Evolutionary conservation across 345 rosid genomes (phyloP).

Genomic region (Theobroma cacao): DNA sequence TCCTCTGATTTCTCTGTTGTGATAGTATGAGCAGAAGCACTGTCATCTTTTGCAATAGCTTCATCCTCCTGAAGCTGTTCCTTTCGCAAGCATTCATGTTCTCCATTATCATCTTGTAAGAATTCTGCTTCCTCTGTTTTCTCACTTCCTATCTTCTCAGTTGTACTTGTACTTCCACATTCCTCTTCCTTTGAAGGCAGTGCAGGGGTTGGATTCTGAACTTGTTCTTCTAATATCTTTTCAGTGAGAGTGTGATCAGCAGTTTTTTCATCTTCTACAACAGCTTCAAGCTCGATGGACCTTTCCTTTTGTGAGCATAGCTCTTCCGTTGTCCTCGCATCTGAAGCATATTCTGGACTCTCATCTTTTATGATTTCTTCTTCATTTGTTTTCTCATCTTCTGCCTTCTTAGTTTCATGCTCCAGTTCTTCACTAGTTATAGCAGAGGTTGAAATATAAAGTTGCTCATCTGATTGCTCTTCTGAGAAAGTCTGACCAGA

Average conservation of each 20-base stretch:
- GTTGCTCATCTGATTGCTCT: conserved; percentile 22
- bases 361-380: conserved; percentile 18
- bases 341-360: conserved; percentile 16
- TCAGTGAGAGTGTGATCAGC: conserved; percentile 12
- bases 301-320: conserved; percentile 12
- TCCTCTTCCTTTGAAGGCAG: conserved; percentile 19
- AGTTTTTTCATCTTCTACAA: conserved; percentile 3
- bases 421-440: conserved; percentile 7
- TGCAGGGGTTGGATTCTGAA: conserved; percentile 21
- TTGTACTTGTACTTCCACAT: conserved; percentile 19
- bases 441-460: conserved; percentile 15
- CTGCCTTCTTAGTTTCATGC: background rate
- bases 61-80: conserved; percentile 26
- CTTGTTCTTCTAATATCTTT: conserved; percentile 20
- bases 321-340: conserved; percentile 16
- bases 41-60: conserved; percentile 19
- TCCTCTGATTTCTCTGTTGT: conserved; percentile 31
- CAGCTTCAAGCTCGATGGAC: conserved; percentile 12
- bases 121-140: conserved; percentile 13
- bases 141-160: conserved; percentile 29
- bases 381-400: background rate
- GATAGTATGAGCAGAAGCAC: conserved; percentile 14
- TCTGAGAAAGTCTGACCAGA: conserved; percentile 11
- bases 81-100: conserved; percentile 21
- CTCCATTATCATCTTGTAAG: background rate